Evolutionary conservation across 495 filamentous ascomycete species (phyloP), one percentile per base, ranked within the genome.

Genomic region (Penicillium cinerascens): DNA sequence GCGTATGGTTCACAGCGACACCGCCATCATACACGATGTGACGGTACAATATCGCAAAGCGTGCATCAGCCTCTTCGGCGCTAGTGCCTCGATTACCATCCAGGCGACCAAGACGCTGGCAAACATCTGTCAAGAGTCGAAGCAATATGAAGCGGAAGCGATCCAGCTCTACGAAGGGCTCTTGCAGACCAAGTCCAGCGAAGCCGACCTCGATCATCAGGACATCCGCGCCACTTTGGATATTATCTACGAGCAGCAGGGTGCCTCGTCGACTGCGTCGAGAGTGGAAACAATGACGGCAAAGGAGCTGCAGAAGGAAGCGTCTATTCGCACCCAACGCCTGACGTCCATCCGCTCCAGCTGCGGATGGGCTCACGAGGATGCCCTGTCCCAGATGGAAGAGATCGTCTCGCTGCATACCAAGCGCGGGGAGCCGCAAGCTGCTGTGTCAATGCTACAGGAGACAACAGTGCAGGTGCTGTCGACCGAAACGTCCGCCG

Each of bases 361-460:
- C 13, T 49, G 63, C 21, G 63, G 63, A 13, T 66, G 60, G 59
- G 59, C 63, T 3, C 63, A 66, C 21, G 54, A 63, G 37, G 58
- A 60, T 26, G 52, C 59, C 0, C 51, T 66, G 2, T 47, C 51
- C 10, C 50, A 66, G 44, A 60, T 66, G 56, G 37, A 58, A 18
- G 52, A 63, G 40, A 38, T 66, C 23, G 51, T 56, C 7, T 56
- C 54, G 2, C 41, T 63, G 7, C 60, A 63, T 23, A 33, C 54
- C 20, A 53, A 56, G 17, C 60, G 49, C 5, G 40, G 49, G 1
- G 52, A 66, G 16, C 44, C 40, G 2, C 36, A 54, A 15, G 40
- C 55, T 0, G 57, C 51, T 13, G n/a, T 39, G 13, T 38, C 51
- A 0, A 18, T 63, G 33, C 50, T 66, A 11, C 37, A 61, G 36